Evolutionary conservation across 2,329 filamentous ascomycete species (phyloP).

Genomic region (Penicillium sp.): DNA sequence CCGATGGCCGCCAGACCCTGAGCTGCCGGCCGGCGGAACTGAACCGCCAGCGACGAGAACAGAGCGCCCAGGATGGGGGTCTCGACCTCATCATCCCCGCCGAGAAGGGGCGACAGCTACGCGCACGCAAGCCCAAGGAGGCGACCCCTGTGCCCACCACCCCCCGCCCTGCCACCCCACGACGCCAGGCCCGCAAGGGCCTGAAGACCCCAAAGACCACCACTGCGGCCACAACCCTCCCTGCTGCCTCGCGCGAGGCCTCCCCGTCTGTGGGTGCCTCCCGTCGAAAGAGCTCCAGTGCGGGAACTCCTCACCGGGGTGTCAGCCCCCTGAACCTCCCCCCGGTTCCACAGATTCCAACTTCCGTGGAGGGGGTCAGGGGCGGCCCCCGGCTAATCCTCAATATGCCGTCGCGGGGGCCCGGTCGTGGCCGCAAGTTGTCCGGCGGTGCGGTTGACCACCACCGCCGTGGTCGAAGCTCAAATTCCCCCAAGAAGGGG

Average conservation of each 20-base stretch:
- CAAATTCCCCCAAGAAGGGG: slow-evolving; percentile 2
- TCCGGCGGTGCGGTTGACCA: not conserved
- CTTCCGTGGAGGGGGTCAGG: not conserved
- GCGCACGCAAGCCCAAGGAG: slow-evolving; percentile 61
- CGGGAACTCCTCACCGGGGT: not conserved
- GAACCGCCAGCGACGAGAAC: slow-evolving; percentile 66
- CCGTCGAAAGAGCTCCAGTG: slow-evolving; percentile 30
- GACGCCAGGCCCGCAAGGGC: slow-evolving; percentile 48
- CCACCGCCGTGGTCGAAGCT: not conserved
- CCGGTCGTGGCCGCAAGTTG: not conserved
- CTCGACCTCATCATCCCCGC: slow-evolving; percentile 32
- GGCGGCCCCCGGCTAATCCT: not conserved
- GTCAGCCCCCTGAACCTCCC: not conserved
- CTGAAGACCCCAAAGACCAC: slow-evolving; percentile 60
- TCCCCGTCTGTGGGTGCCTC: slow-evolving; percentile 24
- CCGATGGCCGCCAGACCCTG: slow-evolving; percentile 67
- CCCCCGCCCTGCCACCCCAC: slow-evolving; percentile 54
- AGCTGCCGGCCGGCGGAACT: slow-evolving; percentile 76
- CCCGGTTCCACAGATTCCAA: not conserved
- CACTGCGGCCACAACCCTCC: slow-evolving; percentile 52
- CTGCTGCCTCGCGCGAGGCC: slow-evolving; percentile 30
- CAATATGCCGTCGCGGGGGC: not conserved
- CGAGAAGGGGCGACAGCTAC: slow-evolving; percentile 64
- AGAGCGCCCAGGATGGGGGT: slow-evolving; percentile 51
- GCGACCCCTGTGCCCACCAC: slow-evolving; percentile 44